Conservation (phyloP, 495 filamentous ascomycete species). For the Xanthoparmelia taractica region DNA sequence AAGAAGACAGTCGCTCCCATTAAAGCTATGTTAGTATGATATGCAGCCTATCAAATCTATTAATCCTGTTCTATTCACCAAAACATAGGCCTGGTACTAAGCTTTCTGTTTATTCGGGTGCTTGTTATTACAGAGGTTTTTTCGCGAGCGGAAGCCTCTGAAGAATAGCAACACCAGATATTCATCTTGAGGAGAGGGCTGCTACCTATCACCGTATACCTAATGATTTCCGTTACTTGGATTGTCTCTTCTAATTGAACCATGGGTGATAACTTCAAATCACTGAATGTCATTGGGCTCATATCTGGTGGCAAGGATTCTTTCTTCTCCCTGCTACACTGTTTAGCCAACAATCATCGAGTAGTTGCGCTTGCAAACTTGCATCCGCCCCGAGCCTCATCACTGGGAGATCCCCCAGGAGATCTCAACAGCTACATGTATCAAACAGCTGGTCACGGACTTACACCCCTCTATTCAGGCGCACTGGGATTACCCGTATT, state of each 20-base stretch:
- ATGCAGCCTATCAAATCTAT: neutral
- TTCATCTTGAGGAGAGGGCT: neutral
- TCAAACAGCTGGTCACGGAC: constrained; percentile 84
- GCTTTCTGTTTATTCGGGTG: too few relatives aligned
- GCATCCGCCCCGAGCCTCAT: constrained; percentile 45
- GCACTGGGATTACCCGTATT: constrained; percentile 75
- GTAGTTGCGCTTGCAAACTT: constrained; percentile 88
- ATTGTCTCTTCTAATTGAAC: neutral
- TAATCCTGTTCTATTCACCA: neutral
- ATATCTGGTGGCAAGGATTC: constrained; percentile 97
- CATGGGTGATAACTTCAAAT: constrained; percentile 18
- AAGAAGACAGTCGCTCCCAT: neutral
- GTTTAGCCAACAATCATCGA: constrained; percentile 72
- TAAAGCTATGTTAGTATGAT: neutral
- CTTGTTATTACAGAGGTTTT: too few relatives aligned
- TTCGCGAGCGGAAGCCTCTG: neutral
- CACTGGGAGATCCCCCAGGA: constrained; percentile 1
- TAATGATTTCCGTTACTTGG: neutral
- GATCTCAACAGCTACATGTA: constrained; percentile 99
- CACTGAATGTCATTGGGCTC: constrained; percentile 77
- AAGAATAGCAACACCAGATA: neutral
- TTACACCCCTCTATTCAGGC: constrained; percentile 76
- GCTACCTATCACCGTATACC: neutral
- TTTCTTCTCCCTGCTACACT: constrained; percentile 87
- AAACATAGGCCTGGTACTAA: too few relatives aligned